phyloP scores from a whole-genome alignment of 2,329 filamentous ascomycete genomes.

The Keithomyces neogunnii region DNA sequence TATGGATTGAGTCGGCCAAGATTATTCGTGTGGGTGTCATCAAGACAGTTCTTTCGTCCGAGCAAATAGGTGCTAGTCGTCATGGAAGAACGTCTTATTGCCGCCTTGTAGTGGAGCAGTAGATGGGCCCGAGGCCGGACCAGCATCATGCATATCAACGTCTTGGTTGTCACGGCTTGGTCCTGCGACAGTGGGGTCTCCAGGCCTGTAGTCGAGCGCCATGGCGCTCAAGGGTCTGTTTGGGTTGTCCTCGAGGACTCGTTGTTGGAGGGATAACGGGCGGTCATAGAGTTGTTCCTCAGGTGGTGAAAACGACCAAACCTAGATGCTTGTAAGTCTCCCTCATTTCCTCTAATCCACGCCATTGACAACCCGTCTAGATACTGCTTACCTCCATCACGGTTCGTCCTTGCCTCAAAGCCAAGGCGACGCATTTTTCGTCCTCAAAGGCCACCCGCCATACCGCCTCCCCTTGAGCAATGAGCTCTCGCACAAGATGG shows the following conservation, averaged over 20 bases:
- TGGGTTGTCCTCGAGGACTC: constrained; percentile 35
- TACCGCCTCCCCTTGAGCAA: constrained; percentile 84
- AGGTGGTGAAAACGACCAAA: constrained; percentile 91
- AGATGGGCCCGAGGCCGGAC: constrained; percentile 45
- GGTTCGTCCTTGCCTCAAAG: constrained; percentile 73
- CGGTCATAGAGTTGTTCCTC: constrained; percentile 54
- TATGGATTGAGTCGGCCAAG: neutral
- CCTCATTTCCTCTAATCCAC: no score
- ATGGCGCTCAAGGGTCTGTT: constrained; percentile 44
- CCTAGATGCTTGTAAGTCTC: constrained; percentile 38
- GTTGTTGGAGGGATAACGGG: constrained; percentile 40
- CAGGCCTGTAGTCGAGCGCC: constrained; percentile 33
- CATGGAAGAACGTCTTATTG: constrained; percentile 42
- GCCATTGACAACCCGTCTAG: neutral
- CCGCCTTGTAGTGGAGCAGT: constrained; percentile 22
- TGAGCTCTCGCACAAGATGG: constrained; percentile 81
- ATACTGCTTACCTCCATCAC: constrained; percentile 83
- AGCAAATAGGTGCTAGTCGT: constrained; percentile 24
- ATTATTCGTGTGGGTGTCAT: constrained; percentile 1
- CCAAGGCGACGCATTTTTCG: constrained; percentile 95
- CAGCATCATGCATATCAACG: constrained; percentile 48
- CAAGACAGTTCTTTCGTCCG: constrained; percentile 4
- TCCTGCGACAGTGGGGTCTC: constrained; percentile 18
- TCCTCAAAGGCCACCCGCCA: constrained; percentile 98
- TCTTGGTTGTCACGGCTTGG: constrained; percentile 34